These are phyloP conservation scores for Acer campestre DNA, from an alignment of 345 rosid genomes.

Conservation along the genomic window DNA sequence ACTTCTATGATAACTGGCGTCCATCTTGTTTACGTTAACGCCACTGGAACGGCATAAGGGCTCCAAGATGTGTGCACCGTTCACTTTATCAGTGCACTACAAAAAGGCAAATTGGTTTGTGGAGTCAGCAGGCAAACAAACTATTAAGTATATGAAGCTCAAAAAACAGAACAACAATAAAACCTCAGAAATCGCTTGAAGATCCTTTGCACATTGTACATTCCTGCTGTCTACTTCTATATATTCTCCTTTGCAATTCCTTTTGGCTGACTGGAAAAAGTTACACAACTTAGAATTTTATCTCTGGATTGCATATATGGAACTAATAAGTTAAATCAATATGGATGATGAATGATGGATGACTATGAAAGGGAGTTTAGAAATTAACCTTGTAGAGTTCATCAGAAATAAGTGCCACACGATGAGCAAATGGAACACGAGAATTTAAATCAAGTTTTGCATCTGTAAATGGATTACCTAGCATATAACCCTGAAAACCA, in stretches of 20 bases:
- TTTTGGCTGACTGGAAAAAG: slow-evolving; percentile 27
- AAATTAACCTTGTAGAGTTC: too few species aligned
- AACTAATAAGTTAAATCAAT: too few species aligned
- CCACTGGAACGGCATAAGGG: slow-evolving; percentile 18
- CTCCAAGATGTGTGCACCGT: slow-evolving; percentile 30
- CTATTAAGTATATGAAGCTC: background rate
- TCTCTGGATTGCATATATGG: too few species aligned
- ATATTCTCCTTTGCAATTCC: slow-evolving; percentile 35
- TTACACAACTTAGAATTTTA: background rate
- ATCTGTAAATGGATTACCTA: slow-evolving; percentile 48
- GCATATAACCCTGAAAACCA: slow-evolving; percentile 44
- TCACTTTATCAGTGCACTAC: slow-evolving; percentile 26
- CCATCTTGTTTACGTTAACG: background rate
- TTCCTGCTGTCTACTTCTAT: background rate
- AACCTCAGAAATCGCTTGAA: slow-evolving; percentile 32
- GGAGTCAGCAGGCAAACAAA: too few species aligned
- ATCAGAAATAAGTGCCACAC: slow-evolving; percentile 27
- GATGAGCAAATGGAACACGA: slow-evolving; percentile 39
- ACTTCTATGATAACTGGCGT: slow-evolving; percentile 1
- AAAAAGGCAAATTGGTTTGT: background rate
- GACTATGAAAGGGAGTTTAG: background rate
- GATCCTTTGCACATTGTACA: slow-evolving; percentile 27
- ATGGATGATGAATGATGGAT: too few species aligned
- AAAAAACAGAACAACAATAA: background rate
- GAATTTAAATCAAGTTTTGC: slow-evolving; percentile 30